Percentiles rank a stretch among this genome's conserved stretches.
Conservation (phyloP, 2,329 filamentous ascomycete species). For the Sporothrix brasiliensis region DNA sequence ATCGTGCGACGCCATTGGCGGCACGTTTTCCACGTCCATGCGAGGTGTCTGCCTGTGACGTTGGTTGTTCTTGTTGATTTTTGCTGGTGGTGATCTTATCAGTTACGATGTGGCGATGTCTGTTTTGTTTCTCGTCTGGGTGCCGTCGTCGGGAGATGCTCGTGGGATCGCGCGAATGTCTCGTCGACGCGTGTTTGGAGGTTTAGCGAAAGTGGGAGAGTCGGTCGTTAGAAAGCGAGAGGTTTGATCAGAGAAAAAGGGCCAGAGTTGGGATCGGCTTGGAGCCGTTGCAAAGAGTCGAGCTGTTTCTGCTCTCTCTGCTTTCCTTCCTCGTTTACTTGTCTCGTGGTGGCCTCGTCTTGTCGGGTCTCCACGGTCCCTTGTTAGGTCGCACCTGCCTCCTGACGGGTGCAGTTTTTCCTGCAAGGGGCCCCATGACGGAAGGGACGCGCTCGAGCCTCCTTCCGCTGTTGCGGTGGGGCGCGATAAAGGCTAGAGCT, state of each 20-base stretch:
- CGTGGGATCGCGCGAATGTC: constrained; percentile 1
- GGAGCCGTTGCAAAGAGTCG: not conserved
- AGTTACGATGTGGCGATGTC: not conserved
- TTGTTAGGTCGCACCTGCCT: not conserved
- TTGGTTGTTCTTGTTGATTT: not conserved
- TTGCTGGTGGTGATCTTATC: not conserved
- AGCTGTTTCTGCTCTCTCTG: not conserved
- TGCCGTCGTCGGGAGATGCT: not conserved
- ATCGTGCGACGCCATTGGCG: constrained; percentile 33
- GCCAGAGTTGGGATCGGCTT: not conserved
- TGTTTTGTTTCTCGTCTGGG: not conserved
- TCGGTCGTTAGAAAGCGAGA: not conserved
- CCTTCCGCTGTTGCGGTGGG: constrained; percentile 16
- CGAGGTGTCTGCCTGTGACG: not conserved
- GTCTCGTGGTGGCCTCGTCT: not conserved
- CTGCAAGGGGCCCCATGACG: constrained; percentile 28
- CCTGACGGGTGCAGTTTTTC: constrained; percentile 13
- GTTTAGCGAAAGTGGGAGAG: constrained; percentile 1
- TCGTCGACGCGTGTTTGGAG: constrained; percentile 8
- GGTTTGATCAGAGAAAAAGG: not conserved
- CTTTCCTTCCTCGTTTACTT: not conserved
- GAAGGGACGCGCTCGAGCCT: constrained; percentile 34
- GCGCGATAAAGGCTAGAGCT: constrained; percentile 3
- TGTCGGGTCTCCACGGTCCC: not conserved
- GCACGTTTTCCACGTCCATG: constrained; percentile 37